phyloP scores from a whole-genome alignment of 2,329 filamentous ascomycete species.

The Boeremia lycopersici region DNA sequence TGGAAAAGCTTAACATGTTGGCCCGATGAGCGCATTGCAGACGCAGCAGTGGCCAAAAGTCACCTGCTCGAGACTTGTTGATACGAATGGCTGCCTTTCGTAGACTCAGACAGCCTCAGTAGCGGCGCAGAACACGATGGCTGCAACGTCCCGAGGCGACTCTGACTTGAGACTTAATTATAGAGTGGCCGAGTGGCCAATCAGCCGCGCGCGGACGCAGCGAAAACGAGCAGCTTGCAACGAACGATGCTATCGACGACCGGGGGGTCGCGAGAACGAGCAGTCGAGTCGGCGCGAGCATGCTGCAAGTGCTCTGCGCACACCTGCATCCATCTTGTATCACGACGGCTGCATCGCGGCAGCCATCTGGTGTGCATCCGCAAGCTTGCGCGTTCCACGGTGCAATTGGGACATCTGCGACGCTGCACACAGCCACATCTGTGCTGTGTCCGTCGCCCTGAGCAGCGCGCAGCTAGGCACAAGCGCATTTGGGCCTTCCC shows the following conservation, averaged over 20 bases:
- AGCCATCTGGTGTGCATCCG: neutral
- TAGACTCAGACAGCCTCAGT: constrained; percentile 1
- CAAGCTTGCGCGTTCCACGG: neutral
- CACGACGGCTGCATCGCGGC: constrained; percentile 8
- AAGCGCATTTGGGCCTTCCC: constrained; percentile 17
- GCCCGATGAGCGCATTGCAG: neutral
- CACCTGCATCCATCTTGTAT: constrained; percentile 14
- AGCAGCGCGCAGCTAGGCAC: constrained; percentile 4
- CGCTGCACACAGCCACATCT: constrained; percentile 14
- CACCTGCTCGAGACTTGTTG: neutral
- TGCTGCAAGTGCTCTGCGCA: constrained; percentile 16
- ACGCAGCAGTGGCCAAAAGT: neutral
- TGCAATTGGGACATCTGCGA: neutral
- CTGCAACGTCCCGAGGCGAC: constrained; percentile 9
- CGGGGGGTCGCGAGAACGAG: constrained; percentile 7
- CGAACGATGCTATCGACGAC: constrained; percentile 3
- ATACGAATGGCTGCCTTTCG: neutral
- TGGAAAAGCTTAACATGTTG: constrained; percentile 10
- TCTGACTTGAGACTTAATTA: constrained; percentile 13
- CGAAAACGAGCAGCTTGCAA: constrained; percentile 12
- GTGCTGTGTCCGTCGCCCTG: constrained; percentile 9
- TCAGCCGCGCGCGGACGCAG: constrained; percentile 4
- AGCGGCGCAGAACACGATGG: constrained; percentile 8
- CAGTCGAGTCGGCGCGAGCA: constrained; percentile 9
- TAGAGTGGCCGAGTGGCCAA: constrained; percentile 11